Evolutionary conservation across 139 green algal genomes (phyloP).

Genomic region (Auxenochlorella protothecoides): DNA sequence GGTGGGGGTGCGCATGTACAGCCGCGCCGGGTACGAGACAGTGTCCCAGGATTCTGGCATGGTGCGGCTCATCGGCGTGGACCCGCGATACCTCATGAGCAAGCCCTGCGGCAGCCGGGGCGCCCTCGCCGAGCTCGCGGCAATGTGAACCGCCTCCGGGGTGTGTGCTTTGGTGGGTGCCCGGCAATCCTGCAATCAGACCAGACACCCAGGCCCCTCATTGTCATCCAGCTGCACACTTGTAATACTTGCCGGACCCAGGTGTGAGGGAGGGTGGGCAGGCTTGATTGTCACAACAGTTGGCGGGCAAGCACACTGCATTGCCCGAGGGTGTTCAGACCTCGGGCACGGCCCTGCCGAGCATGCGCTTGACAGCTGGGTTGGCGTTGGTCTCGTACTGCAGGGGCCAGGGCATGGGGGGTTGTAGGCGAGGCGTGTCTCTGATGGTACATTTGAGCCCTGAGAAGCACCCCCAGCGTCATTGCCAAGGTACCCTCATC

Average conservation of each 20-base stretch:
- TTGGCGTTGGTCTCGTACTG: too few species aligned
- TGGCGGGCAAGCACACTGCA: too few species aligned
- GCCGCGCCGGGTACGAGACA: constrained; percentile 16
- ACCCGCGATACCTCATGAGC: constrained; percentile 34
- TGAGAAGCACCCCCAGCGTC: background rate
- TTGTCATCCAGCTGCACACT: too few species aligned
- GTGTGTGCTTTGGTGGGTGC: constrained; percentile 3
- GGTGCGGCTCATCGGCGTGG: constrained; percentile 23
- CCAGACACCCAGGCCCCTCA: background rate
- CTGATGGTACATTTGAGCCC: too few species aligned
- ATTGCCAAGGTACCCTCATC: constrained; percentile 10
- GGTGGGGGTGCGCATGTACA: constrained; percentile 25
- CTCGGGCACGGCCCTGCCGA: too few species aligned
- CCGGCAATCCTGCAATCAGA: background rate
- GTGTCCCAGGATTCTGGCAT: constrained; percentile 19
- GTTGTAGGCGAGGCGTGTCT: too few species aligned
- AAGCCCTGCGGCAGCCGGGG: constrained; percentile 23
- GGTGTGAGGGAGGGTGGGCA: too few species aligned
- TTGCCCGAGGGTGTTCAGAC: too few species aligned
- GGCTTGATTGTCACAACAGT: too few species aligned
- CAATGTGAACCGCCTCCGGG: background rate
- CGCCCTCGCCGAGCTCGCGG: background rate
- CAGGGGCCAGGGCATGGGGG: too few species aligned
- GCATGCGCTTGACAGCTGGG: too few species aligned
- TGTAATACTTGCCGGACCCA: too few species aligned